Base-by-base conservation (phyloP, 768 basidiomycete genomes). In the Hysterangium stoloniferum region DNA sequence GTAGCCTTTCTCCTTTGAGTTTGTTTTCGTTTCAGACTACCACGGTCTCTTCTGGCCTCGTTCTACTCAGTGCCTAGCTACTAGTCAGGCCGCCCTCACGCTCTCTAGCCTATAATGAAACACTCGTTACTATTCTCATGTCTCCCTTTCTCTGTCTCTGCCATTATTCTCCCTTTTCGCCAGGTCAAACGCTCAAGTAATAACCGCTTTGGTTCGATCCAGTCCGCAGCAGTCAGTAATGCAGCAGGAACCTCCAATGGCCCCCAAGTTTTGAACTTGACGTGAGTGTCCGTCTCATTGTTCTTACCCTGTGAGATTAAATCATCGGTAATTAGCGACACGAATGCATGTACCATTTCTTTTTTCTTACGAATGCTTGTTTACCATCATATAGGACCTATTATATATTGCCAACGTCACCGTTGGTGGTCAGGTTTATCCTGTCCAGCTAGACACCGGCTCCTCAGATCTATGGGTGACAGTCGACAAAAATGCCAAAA, bases 401-500 rank as follows among this genome's bases (percentile, higher is more conserved):
- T 73, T 91, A 52, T 92, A 92, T 58, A 75, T 88, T 51, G 76
- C 80, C 49, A 81, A 90, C 60, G 86, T 86, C 58, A 65, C 15
- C 45, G 20, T 27, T 45, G 25, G 36, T 56, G 25, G 36, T 46
- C 55, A 51, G 28, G 49, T 55, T 13, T 86, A 83, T 63, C 67
- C 74, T 43, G 77, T 89, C 12, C 89, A 92, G 63, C 68, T 92
- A 42, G 89, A 92, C 66, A 89, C 87, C 1, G 89, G 89, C 54
- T 90, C 87, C 8, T 84, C 78, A 55, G 89, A 92, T 66, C 72
- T 92, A 27, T 90, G 87, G 80, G 72, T 86, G 45, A 68, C 47
- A 28, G 40, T 54, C 2, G 24, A n/a, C 19, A 27, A 37, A 20
- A 47, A 38, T 22, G 28, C 54, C 4, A 9, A 52, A 20, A 34